Evolutionary conservation across 2,329 filamentous ascomycete species (phyloP).

Genomic region (Aspergillus sp.): DNA sequence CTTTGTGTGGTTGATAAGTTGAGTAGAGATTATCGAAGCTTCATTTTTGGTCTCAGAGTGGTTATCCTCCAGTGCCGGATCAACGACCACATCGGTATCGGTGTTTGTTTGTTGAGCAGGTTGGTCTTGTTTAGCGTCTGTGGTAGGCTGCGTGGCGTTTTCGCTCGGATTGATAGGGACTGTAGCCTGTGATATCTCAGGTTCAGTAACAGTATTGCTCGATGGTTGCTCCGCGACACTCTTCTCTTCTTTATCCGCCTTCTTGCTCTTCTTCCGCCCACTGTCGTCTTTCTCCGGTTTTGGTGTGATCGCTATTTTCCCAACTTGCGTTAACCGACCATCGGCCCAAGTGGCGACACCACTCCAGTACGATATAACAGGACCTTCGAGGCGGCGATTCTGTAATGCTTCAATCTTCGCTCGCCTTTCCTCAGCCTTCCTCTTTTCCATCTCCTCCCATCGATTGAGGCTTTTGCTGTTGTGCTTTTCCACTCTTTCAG

Average conservation of each 20-base stretch:
- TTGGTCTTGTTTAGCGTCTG: slow-evolving; percentile 13
- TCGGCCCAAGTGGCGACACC: slow-evolving; percentile 82
- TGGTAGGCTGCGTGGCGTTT: slow-evolving; percentile 6
- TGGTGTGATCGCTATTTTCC: slow-evolving; percentile 55
- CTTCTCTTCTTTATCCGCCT: slow-evolving; percentile 30
- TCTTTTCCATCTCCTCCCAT: slow-evolving; percentile 92
- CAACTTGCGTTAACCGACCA: slow-evolving; percentile 70
- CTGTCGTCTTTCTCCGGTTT: slow-evolving; percentile 50
- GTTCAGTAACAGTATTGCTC: slow-evolving; percentile 11
- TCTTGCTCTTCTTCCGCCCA: slow-evolving; percentile 37
- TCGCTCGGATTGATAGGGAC: slow-evolving; percentile 6
- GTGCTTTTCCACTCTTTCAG: slow-evolving; percentile 76
- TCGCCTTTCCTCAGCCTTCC: slow-evolving; percentile 77
- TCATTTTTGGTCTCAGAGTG: neutral
- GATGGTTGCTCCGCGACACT: slow-evolving; percentile 20
- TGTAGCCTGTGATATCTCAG: slow-evolving; percentile 8
- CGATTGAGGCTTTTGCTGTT: slow-evolving; percentile 89
- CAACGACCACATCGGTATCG: neutral
- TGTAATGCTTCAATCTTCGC: slow-evolving; percentile 84
- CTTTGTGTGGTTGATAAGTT: neutral
- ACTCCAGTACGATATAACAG: slow-evolving; percentile 90
- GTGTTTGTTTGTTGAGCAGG: slow-evolving; percentile 2
- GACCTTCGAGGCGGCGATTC: slow-evolving; percentile 80
- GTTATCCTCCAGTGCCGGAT: neutral
- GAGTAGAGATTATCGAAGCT: neutral